Base-by-base conservation (phyloP, 2,329 filamentous ascomycete species). In the Clarireedia homoeocarpa region DNA sequence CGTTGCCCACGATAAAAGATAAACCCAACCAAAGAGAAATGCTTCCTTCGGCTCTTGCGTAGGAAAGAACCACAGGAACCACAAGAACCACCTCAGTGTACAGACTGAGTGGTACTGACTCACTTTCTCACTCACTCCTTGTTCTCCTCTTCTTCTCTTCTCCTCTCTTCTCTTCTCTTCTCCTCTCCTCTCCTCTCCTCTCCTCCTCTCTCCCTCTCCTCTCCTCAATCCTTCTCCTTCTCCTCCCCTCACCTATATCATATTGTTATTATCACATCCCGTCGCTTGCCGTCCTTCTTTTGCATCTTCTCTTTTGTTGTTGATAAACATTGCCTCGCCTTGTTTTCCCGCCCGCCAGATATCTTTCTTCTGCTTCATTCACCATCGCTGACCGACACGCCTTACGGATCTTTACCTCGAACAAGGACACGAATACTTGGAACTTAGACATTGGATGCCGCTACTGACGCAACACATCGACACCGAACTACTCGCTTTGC, bases 371-470 rank as follows among this genome's bases (percentile, higher is more conserved):
- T 24, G 27, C 30, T n/a, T 48, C 34, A 6, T 27, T 27, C 15
- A 23, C 23, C 42, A 24, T 15, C 48, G 20, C 20, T 20, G 20
- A 49, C 12, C 51, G 48, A 39, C 30, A 53, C 44, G 15, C 20
- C 30, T 34, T 34, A 48, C 50, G 50, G 44, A 52, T 52, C 50
- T 34, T 20, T 12, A 36, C 51, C 42, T 48, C 42, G 30, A 51
- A 14, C 20, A 24, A 15, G 27, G 39, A 39, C 52, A 24, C 34
- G 27, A 17, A 54, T 54, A 54, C 52, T 54, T 54, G 52, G 52
- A 49, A 49, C 45, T 54, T 40, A 10, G 44, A 54, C 23, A 54
- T 54, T 49, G 52, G 52, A 17, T 49, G 24, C 34, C 27, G 40
- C n/a, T 46, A 27, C 45, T 54, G 45, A 49, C 52, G 45, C 34